Evolutionary conservation across 2,329 filamentous ascomycete genomes (phyloP).

Genomic region (Monilinia aucupariae): DNA sequence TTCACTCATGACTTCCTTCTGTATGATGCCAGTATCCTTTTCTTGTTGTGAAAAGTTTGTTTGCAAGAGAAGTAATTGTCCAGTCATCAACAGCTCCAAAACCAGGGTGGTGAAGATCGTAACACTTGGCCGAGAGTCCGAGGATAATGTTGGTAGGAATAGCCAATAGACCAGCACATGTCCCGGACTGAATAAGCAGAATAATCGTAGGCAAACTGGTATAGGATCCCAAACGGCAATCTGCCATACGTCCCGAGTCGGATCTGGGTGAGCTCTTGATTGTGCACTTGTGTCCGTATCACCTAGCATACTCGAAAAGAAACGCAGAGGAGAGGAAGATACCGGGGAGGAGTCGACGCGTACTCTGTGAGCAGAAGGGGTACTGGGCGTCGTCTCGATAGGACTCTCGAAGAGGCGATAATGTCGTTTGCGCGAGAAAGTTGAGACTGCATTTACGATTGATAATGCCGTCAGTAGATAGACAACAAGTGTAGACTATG

Average conservation of each 20-base stretch:
- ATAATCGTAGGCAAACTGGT: conserved; percentile 72
- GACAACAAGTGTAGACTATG: conserved; percentile 63
- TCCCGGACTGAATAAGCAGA: conserved; percentile 87
- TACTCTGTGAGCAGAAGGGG: conserved; percentile 82
- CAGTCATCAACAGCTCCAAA: conserved; percentile 67
- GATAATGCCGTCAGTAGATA: conserved; percentile 63
- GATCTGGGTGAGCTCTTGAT: conserved; percentile 76
- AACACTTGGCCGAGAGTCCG: conserved; percentile 77
- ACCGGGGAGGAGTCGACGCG: conserved; percentile 78
- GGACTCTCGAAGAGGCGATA: conserved; percentile 89
- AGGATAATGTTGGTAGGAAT: conserved; percentile 69
- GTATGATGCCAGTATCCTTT: conserved; percentile 78
- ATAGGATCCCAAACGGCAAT: conserved; percentile 89
- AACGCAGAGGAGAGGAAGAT: conserved; percentile 71
- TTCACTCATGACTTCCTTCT: conserved; percentile 88
- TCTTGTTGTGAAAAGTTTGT: conserved; percentile 74
- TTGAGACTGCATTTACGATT: conserved; percentile 72
- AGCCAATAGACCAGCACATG: conserved; percentile 89
- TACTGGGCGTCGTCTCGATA: conserved; percentile 69
- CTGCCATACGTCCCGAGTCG: conserved; percentile 87
- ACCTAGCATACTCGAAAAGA: conserved; percentile 63
- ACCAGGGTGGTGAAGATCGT: conserved; percentile 80
- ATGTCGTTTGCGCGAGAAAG: conserved; percentile 72
- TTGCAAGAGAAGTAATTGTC: conserved; percentile 69
- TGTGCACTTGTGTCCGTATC: conserved; percentile 67